Base-by-base conservation (phyloP, 164 flowering plant species). In the Vitis riparia region DNA sequence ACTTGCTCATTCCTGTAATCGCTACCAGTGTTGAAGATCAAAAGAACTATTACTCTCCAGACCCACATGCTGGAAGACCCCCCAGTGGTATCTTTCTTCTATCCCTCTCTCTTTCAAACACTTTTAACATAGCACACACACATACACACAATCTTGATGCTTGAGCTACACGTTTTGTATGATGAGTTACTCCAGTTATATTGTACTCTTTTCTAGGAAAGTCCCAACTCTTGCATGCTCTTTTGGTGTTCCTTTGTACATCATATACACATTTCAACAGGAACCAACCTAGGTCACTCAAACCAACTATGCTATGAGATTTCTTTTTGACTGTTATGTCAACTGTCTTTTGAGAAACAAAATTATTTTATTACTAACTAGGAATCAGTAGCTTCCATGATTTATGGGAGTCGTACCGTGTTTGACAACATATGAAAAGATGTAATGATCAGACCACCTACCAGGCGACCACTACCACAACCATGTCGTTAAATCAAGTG, bases 21-120 rank as follows among this genome's bases (percentile, higher is more conserved):
- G 75, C 85, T 59, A 69, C 77, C 13, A 71, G 49, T 74, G 67
- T 83, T 66, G 80, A 75, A 53, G 89, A 87, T 51, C 83, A 88
- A 66, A 91, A 91, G 76, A 82, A 63, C 81, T 86, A 84, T 72
- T 85, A 79, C 72, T 27, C 84, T 69, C 87, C 87, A 17, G 86
- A 78, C 73, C 91, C 91, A 3, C 76, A 72, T 74, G 14, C 80
- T 14, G 81, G 78, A 71, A 74, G 27, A 51, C 81, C 84, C 29
- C 85, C 82, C 5, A 3, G 44, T 63, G 80, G 79, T 80, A 62
- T 49, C 67, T 30, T 60, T 67, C 61, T 44, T 30, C 63, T 67
- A 60, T 44, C 66, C 63, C 65, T 56, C 67, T 52, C 59, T 62
- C 27, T 27, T 23, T 23, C 27, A 23, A 23, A 23, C 27, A 23